phyloP scores from a whole-genome alignment of 2,329 filamentous ascomycete genomes.

The Venturia carpophila region DNA sequence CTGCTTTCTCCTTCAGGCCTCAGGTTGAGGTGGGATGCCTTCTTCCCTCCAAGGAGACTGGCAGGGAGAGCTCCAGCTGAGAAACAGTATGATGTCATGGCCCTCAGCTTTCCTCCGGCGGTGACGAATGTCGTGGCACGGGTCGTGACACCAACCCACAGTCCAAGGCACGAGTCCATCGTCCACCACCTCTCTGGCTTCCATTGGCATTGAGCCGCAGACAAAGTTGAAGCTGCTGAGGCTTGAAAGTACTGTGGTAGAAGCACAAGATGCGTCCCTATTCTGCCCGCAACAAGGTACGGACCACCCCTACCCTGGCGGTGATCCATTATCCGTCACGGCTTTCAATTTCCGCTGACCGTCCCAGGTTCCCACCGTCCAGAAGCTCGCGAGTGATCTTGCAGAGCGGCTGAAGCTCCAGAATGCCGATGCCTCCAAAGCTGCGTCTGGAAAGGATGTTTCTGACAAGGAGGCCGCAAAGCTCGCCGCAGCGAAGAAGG shows the following conservation, averaged over 20 bases:
- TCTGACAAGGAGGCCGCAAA: not conserved
- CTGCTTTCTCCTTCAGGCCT: too few species aligned
- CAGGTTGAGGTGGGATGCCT: too few species aligned
- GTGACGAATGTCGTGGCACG: not conserved
- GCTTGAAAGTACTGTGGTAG: too few species aligned
- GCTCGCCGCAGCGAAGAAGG: conserved; percentile 1
- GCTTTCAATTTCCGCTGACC: not conserved
- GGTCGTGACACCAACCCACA: not conserved
- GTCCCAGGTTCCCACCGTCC: not conserved
- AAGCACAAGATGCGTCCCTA: not conserved
- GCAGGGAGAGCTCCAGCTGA: too few species aligned
- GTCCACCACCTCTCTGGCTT: too few species aligned
- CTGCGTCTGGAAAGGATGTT: not conserved
- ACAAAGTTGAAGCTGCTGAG: not conserved
- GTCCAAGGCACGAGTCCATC: not conserved
- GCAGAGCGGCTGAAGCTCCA: not conserved
- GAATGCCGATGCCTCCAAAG: conserved; percentile 6
- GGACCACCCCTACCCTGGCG: not conserved
- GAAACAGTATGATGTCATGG: too few species aligned
- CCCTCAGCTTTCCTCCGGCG: not conserved
- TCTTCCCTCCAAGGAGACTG: too few species aligned
- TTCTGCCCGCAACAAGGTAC: conserved; percentile 9
- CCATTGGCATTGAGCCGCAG: too few species aligned
- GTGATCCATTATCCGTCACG: not conserved
- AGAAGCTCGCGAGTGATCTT: not conserved